phyloP scores from a whole-genome alignment of 257 asterid species.

The Rehmannia glutinosa region DNA sequence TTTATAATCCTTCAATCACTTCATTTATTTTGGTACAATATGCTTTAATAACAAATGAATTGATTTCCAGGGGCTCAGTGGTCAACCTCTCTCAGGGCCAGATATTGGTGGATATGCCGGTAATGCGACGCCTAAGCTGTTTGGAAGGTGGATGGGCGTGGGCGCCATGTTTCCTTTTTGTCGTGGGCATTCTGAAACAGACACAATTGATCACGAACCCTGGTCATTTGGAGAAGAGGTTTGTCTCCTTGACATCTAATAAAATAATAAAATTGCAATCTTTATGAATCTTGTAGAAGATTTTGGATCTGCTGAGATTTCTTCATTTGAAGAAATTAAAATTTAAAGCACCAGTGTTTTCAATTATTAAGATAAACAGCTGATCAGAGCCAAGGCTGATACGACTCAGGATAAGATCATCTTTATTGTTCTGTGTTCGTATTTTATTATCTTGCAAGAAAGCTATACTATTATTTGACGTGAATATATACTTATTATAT shows the following conservation, averaged over 20 bases:
- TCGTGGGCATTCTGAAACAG: constrained; percentile 92
- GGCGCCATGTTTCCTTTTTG: constrained; percentile 94
- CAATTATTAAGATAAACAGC: too few species aligned
- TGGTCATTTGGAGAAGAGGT: constrained; percentile 99
- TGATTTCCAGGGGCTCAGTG: constrained; percentile 78
- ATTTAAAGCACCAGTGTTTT: too few species aligned
- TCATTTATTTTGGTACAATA: not conserved
- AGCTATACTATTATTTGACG: too few species aligned
- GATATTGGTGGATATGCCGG: constrained; percentile 99
- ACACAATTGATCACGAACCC: constrained; percentile 83
- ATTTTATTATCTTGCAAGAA: too few species aligned
- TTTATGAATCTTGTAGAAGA: too few species aligned
- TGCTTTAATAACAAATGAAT: constrained; percentile 4
- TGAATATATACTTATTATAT: too few species aligned
- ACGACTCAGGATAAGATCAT: too few species aligned
- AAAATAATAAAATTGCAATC: not conserved
- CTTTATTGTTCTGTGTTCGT: too few species aligned
- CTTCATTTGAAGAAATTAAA: too few species aligned
- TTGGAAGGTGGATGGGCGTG: constrained; percentile 98
- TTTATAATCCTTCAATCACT: too few species aligned
- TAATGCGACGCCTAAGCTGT: constrained; percentile 87
- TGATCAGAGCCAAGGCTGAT: too few species aligned
- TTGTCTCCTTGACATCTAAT: constrained; percentile 12
- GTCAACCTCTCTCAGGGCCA: constrained; percentile 94
- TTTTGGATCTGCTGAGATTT: too few species aligned